Evolutionary conservation across 169 alveolate genomes (phyloP).

Genomic region (Eimeria sp.): DNA sequence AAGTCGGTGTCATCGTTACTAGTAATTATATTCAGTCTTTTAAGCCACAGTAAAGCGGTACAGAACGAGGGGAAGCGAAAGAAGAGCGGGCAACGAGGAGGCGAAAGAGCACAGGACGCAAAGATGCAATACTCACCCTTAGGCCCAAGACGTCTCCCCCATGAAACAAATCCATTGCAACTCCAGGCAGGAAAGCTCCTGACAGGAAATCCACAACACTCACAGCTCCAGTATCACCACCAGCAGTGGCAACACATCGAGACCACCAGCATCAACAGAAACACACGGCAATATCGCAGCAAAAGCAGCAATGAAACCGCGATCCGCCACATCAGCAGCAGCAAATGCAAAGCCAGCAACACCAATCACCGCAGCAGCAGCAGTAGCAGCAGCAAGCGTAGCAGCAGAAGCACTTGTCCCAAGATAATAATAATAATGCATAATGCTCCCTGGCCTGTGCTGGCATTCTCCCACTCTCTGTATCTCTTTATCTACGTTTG

Average conservation of each 20-base stretch:
- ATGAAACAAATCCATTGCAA: conserved; percentile 59
- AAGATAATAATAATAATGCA: neutral
- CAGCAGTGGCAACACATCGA: neutral
- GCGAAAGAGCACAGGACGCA: neutral
- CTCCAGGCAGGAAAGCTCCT: conserved; percentile 83
- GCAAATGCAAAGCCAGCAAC: neutral
- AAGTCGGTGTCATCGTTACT: neutral
- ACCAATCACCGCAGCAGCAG: neutral
- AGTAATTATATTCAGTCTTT: neutral
- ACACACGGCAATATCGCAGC: neutral
- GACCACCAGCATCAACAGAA: neutral
- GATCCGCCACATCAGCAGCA: neutral
- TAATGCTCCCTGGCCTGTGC: neutral
- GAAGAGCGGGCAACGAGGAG: neutral
- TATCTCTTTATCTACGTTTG: neutral
- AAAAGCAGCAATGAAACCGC: neutral
- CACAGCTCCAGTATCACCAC: neutral
- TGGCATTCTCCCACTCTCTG: neutral
- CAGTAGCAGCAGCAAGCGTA: neutral
- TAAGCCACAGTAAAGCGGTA: neutral
- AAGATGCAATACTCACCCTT: neutral
- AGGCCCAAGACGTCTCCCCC: conserved; percentile 77
- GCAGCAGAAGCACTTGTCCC: neutral
- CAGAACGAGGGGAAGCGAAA: neutral
- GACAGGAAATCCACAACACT: neutral